Conservation (phyloP, 768 basidiomycete species). For the Cytidiella melzeri region DNA sequence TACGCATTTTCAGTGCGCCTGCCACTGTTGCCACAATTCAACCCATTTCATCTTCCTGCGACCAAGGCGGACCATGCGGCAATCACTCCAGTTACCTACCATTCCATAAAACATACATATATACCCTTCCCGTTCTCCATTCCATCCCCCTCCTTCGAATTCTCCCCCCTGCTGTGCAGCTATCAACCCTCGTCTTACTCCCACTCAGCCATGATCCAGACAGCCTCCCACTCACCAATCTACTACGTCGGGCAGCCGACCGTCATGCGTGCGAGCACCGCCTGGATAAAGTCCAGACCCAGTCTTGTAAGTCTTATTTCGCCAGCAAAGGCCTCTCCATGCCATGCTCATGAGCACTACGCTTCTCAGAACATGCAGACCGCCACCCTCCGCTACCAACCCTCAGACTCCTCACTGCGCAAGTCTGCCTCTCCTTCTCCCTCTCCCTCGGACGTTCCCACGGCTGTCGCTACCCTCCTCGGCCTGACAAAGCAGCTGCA, state of each 20-base stretch:
- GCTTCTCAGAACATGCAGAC: constrained; percentile 1
- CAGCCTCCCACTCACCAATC: constrained; percentile 8
- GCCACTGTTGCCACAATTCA: no score
- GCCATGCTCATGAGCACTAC: no score
- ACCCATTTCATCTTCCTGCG: constrained; percentile 6
- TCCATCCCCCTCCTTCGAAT: constrained; percentile 2
- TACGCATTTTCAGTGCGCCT: constrained; percentile 2
- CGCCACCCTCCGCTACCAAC: constrained; percentile 8
- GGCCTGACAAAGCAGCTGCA: constrained; percentile 81
- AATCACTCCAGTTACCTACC: constrained; percentile 5
- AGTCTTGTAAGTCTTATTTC: constrained; percentile 8
- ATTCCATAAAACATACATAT: constrained; percentile 11
- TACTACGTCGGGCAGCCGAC: constrained; percentile 11
- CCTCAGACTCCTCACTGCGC: constrained; percentile 1
- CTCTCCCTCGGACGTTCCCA: constrained; percentile 42
- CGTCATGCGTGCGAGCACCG: constrained; percentile 7
- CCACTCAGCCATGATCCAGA: constrained; percentile 7
- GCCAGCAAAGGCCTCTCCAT: neutral
- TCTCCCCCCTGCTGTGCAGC: neutral
- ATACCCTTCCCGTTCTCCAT: constrained; percentile 5
- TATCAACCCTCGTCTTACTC: neutral
- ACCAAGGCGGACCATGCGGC: constrained; percentile 9
- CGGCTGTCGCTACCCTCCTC: constrained; percentile 61
- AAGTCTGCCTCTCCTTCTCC: constrained; percentile 13
- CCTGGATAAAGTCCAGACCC: constrained; percentile 11